Evolutionary conservation across 257 asterid genomes (phyloP).

Genomic region (Avicennia marina): DNA sequence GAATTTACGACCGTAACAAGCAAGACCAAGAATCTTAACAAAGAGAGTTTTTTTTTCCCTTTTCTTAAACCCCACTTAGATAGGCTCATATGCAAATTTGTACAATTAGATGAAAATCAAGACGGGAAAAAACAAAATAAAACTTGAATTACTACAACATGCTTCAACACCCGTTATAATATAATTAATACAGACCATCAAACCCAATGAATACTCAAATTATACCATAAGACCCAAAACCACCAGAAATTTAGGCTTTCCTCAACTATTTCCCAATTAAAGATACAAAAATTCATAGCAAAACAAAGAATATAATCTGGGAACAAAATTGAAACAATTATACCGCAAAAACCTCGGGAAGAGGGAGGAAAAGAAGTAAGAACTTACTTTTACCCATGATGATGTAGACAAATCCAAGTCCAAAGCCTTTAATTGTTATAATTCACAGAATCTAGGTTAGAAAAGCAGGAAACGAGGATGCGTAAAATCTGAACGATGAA

Average conservation of each 20-base stretch:
- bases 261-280: not conserved
- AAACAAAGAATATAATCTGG: not conserved
- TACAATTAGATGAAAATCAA: too few species aligned
- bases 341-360: not conserved
- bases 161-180: too few species aligned
- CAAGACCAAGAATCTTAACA: too few species aligned
- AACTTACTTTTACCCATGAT: constrained; percentile 85
- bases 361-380: not conserved
- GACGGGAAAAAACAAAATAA: too few species aligned
- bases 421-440: not conserved
- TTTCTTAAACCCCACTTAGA: too few species aligned
- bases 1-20: too few species aligned
- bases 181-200: too few species aligned
- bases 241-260: too few species aligned
- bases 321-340: constrained; percentile 10
- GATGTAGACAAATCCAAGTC: constrained; percentile 22
- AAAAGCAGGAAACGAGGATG: constrained; percentile 34
- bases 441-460: constrained; percentile 22
- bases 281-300: not conserved
- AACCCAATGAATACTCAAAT: not conserved
- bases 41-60: too few species aligned
- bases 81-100: too few species aligned
- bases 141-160: too few species aligned
- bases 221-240: too few species aligned
- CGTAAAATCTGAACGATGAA: constrained; percentile 39